A percentile compares a stretch with the other conserved stretches of the same genome.
Evolutionary conservation across 73 alveolate species (phyloP).

Genomic region (Diophrys sp.): DNA sequence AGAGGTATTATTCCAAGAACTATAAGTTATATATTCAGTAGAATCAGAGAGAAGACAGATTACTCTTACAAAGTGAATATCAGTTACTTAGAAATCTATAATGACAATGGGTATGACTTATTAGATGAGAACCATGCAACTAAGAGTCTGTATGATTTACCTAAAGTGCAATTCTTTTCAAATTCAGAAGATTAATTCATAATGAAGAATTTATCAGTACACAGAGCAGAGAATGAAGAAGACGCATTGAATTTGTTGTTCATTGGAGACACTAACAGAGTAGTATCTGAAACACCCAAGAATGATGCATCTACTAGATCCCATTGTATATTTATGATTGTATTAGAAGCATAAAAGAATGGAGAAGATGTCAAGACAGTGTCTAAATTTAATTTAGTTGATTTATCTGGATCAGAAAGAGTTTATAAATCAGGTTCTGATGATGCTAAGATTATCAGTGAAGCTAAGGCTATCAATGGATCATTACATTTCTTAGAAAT

Average conservation of each 20-base stretch:
- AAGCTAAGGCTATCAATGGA: conserved; percentile 93
- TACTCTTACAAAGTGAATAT: conserved; percentile 85
- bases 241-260: conserved; percentile 94
- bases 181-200: conserved; percentile 91
- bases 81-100: conserved; percentile 96
- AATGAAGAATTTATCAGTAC: conserved; percentile 92
- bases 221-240: conserved; percentile 97
- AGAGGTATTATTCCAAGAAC: conserved; percentile 99
- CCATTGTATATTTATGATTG: conserved; percentile 98
- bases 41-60: conserved; percentile 86
- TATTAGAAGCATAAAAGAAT: conserved; percentile 93
- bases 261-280: conserved; percentile 99
- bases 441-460: conserved; percentile 86
- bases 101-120: conserved; percentile 97
- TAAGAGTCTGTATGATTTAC: conserved; percentile 91
- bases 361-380: conserved; percentile 96
- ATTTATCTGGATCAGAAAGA: conserved; percentile 95
- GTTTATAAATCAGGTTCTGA: conserved; percentile 81
- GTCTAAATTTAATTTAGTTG: conserved; percentile 91
- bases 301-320: conserved; percentile 99
- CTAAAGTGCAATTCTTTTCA: conserved; percentile 85
- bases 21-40: conserved; percentile 94
- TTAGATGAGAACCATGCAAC: conserved; percentile 92
- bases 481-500: conserved; percentile 96
- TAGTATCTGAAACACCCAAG: conserved; percentile 99